phyloP scores from a whole-genome alignment of 257 asterid species.

The Solanum chilense region DNA sequence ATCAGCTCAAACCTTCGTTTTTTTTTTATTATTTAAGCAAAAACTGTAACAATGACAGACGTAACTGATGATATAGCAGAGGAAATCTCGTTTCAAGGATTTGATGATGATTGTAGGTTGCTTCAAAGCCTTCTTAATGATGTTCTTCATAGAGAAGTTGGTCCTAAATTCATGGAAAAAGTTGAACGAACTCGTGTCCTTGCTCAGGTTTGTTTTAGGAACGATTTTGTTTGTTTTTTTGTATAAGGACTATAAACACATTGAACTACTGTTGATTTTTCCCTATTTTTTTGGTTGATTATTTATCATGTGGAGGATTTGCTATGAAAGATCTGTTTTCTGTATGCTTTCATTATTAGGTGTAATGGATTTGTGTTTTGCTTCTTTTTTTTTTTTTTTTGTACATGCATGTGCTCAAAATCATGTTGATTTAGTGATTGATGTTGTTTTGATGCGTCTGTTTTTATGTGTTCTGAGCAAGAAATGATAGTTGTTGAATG shows the following conservation, averaged over 20 bases:
- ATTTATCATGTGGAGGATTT: neutral
- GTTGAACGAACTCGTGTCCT: conserved; percentile 71
- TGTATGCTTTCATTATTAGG: neutral
- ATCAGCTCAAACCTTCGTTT: neutral
- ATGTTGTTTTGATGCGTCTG: neutral
- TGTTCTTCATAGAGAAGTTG: conserved; percentile 79
- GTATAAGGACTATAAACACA: neutral
- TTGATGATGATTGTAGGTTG: conserved; percentile 80
- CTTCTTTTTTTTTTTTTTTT: neutral
- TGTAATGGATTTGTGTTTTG: neutral
- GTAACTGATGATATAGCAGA: conserved; percentile 91
- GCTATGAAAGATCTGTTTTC: neutral
- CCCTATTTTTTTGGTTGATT: neutral
- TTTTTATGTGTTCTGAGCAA: neutral
- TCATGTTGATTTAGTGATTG: neutral
- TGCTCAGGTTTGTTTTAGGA: conserved; percentile 49
- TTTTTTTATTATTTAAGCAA: neutral
- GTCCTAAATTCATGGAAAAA: conserved; percentile 63
- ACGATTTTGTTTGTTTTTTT: neutral
- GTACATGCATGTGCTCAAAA: neutral
- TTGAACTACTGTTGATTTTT: neutral
- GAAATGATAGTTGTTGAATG: neutral
- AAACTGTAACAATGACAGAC: conserved; percentile 49
- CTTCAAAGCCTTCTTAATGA: conserved; percentile 79
- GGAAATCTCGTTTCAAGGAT: conserved; percentile 84